Conservation (phyloP, 1,284 basidiomycete genomes). For the Naganishia liquefaciens region DNA sequence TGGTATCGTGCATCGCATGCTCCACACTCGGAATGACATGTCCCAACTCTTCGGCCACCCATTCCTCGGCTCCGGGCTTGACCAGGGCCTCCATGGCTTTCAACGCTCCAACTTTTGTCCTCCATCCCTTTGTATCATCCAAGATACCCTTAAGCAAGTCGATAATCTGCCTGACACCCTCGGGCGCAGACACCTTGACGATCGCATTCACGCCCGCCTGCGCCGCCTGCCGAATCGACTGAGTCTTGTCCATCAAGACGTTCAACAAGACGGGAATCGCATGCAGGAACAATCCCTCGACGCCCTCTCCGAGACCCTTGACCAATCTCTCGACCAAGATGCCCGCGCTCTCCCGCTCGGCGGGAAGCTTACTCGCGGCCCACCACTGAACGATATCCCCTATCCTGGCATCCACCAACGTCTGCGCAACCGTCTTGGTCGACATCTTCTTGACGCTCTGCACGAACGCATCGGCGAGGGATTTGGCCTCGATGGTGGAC, state of each 20-base stretch:
- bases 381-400: constrained; percentile 68
- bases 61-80: constrained; percentile 67
- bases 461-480: constrained; percentile 47
- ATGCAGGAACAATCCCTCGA: constrained; percentile 77
- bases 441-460: constrained; percentile 39
- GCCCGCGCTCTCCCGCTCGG: constrained; percentile 87
- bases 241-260: constrained; percentile 90
- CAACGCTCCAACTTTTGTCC: constrained; percentile 88
- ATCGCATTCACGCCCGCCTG: constrained; percentile 79
- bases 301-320: constrained; percentile 69
- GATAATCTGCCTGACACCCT: constrained; percentile 75
- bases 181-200: constrained; percentile 79
- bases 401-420: constrained; percentile 53
- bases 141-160: constrained; percentile 70
- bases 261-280: constrained; percentile 79
- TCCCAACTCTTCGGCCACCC: constrained; percentile 81
- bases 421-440: constrained; percentile 43
- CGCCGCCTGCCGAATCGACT: constrained; percentile 83
- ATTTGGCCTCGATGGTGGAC: constrained; percentile 51
- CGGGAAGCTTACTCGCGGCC: constrained; percentile 82
- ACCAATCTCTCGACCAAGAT: constrained; percentile 80
- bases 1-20: constrained; percentile 94
- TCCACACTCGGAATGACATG: constrained; percentile 84
- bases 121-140: constrained; percentile 83
- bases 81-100: constrained; percentile 80